A percentile compares a stretch with the other conserved stretches of the same genome.
Conservation (phyloP, 2,329 filamentous ascomycete genomes). For the Plectosphaerella cucumerina region DNA sequence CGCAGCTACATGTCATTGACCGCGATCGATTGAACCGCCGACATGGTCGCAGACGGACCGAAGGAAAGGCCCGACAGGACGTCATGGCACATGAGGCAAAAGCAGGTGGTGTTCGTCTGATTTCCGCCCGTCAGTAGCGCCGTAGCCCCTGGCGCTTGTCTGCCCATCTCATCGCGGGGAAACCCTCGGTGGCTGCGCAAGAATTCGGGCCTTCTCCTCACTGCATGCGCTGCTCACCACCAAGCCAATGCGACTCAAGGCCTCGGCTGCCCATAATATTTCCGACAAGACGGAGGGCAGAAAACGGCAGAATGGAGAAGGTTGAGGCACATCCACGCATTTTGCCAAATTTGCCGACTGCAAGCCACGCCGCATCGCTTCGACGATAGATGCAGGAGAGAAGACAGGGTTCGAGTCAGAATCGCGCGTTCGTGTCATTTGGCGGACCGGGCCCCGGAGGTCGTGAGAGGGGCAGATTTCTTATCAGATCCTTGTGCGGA, state of each 20-base stretch:
- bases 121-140: neutral
- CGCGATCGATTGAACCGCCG: no score
- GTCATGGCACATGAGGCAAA: neutral
- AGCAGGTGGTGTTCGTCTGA: neutral
- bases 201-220: neutral
- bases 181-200: neutral
- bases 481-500: no score
- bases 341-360: no score
- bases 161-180: neutral
- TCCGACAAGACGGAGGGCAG: neutral
- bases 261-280: neutral
- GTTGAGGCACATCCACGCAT: no score
- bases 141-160: neutral
- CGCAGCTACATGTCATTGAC: no score
- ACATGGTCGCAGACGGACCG: neutral
- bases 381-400: no score
- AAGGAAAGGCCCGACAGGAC: neutral
- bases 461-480: no score
- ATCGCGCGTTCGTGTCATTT: no score
- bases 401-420: no score
- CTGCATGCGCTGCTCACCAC: neutral
- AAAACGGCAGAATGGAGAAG: neutral
- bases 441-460: no score
- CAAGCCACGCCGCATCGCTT: no score
- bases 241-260: neutral